These are phyloP conservation scores for Aspergillus hiratsukae DNA, from an alignment of 2,329 filamentous ascomycete species.

Conservation along the genomic window DNA sequence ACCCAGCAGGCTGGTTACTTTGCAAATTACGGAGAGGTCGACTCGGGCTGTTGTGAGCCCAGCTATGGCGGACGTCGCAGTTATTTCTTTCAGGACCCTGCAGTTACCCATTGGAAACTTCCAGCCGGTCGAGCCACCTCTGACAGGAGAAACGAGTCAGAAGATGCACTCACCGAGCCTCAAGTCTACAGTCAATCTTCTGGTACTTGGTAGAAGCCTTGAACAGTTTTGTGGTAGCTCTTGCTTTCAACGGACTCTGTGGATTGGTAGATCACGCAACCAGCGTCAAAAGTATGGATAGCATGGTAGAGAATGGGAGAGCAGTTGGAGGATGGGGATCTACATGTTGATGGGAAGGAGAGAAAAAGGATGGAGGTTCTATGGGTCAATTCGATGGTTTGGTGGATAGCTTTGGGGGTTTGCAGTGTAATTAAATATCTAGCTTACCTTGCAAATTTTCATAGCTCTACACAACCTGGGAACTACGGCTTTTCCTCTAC, in stretches of 20 bases:
- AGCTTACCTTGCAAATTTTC: not conserved
- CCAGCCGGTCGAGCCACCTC: not conserved
- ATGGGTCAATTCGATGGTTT: not conserved
- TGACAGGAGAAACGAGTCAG: not conserved
- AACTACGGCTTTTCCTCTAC: too few species aligned
- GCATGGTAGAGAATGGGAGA: not conserved
- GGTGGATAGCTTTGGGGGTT: not conserved
- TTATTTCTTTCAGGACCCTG: slow-evolving; percentile 20
- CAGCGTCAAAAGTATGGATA: not conserved
- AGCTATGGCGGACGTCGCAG: slow-evolving; percentile 13
- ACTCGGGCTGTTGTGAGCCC: slow-evolving; percentile 11
- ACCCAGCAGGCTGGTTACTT: slow-evolving; percentile 11
- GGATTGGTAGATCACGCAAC: not conserved
- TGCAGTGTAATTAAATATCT: not conserved
- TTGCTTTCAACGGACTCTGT: not conserved
- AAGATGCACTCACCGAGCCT: not conserved
- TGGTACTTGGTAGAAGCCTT: not conserved
- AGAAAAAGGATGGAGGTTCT: not conserved
- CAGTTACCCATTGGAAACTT: slow-evolving; percentile 5
- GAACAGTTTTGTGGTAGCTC: not conserved
- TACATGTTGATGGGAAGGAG: not conserved
- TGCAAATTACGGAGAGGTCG: slow-evolving; percentile 12
- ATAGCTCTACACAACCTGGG: not conserved
- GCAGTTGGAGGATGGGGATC: not conserved
- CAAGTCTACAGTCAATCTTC: not conserved